phyloP scores from a whole-genome alignment of 1,139 yeast genomes.

The Hyphopichia pseudoburtonii region DNA sequence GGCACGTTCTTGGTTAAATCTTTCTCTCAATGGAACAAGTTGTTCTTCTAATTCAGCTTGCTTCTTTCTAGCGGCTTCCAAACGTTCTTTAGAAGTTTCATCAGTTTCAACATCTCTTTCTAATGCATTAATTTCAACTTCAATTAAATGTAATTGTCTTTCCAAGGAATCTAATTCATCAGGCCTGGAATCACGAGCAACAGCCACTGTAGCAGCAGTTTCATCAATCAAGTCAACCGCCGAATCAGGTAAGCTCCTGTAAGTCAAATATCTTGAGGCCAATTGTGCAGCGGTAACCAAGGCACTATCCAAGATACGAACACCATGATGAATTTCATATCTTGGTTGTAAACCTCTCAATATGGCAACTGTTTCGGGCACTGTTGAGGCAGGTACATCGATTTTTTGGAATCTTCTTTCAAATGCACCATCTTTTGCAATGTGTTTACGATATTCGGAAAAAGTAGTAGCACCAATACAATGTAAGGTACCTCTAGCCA shows the following conservation, averaged over 20 bases:
- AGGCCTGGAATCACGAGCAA: slow-evolving; percentile 96
- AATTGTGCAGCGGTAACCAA: slow-evolving; percentile 92
- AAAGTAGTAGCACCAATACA: slow-evolving; percentile 99
- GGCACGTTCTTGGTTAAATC: slow-evolving; percentile 83
- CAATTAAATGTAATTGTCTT: slow-evolving; percentile 85
- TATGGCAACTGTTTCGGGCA: slow-evolving; percentile 91
- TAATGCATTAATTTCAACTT: slow-evolving; percentile 94
- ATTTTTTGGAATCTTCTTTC: slow-evolving; percentile 98
- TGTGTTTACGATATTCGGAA: slow-evolving; percentile 87
- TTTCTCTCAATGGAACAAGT: slow-evolving; percentile 79
- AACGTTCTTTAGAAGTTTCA: slow-evolving; percentile 80
- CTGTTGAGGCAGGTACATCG: slow-evolving; percentile 92
- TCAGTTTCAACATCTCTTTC: slow-evolving; percentile 96
- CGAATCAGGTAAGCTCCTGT: slow-evolving; percentile 94
- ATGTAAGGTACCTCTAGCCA: slow-evolving; percentile 93
- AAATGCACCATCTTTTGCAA: slow-evolving; percentile 97
- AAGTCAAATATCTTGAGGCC: slow-evolving; percentile 92
- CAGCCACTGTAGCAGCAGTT: slow-evolving; percentile 96
- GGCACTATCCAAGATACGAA: slow-evolving; percentile 92
- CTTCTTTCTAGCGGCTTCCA: slow-evolving; percentile 72
- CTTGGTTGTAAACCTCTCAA: slow-evolving; percentile 94
- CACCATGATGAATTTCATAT: slow-evolving; percentile 98
- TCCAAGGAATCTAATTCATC: slow-evolving; percentile 93
- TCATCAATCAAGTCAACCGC: slow-evolving; percentile 97
- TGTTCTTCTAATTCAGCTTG: slow-evolving; percentile 85